These are phyloP conservation scores for Danielozyma ontarioensis DNA, from an alignment of 805 yeast species.

Conservation along the genomic window DNA sequence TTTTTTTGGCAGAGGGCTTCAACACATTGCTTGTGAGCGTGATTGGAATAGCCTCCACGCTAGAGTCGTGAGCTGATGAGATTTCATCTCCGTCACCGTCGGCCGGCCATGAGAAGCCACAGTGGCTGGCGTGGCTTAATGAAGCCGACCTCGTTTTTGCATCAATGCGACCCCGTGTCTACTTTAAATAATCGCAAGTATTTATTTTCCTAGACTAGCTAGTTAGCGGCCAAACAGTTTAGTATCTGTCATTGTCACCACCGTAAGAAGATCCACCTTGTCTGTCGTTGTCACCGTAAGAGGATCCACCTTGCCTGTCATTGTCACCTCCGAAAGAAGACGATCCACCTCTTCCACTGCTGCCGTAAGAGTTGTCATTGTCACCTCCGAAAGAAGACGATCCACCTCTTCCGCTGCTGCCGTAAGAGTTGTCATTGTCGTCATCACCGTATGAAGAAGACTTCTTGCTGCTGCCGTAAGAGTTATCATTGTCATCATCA, in stretches of 20 bases:
- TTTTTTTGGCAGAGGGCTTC: too few relatives aligned
- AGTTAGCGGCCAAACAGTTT: too few relatives aligned
- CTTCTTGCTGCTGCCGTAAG: constrained; percentile 11
- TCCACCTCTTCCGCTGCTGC: constrained; percentile 3
- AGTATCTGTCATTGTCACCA: constrained; percentile 1
- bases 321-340: constrained; percentile 5
- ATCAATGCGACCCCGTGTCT: too few relatives aligned
- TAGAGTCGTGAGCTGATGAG: too few relatives aligned
- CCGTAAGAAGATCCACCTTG: constrained; percentile 6
- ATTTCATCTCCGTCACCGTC: too few relatives aligned
- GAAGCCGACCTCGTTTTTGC: too few relatives aligned
- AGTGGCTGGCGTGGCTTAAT: too few relatives aligned
- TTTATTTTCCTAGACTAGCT: background rate
- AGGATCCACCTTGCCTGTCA: constrained; percentile 4
- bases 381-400: constrained; percentile 6
- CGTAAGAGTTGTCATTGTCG: constrained; percentile 10
- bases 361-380: constrained; percentile 5
- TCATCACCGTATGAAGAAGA: constrained; percentile 14
- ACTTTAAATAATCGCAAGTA: too few relatives aligned
- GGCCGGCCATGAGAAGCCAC: too few relatives aligned
- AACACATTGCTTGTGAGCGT: too few relatives aligned
- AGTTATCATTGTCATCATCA: constrained; percentile 6
- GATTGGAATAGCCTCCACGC: too few relatives aligned
- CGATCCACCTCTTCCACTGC: constrained; percentile 3
- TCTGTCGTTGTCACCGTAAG: constrained; percentile 6